Evolutionary conservation across 163 green algal genomes (phyloP), one percentile per base, ranked within the genome.

Genomic region (Volvox carteri): DNA sequence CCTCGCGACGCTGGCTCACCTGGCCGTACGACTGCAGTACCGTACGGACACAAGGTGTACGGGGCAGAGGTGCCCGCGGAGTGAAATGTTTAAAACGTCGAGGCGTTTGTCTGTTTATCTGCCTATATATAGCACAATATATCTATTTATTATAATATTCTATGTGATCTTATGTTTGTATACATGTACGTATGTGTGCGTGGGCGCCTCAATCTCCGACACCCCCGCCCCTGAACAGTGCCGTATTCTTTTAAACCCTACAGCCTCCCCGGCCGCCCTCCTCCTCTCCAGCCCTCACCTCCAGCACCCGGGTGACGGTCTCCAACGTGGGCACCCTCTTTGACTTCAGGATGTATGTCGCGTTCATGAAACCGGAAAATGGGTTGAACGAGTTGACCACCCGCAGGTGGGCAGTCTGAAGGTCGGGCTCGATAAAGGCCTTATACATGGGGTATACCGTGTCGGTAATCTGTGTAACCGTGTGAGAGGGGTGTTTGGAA

Each of bases 361-460:
- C 91, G 72, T 97, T 95, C 94, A 98, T 98, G 92, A 99, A 99
- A 33, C 98, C 98, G 2, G 95, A 96, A 85, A 99, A 99, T 41
- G 98, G 98, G 95, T 99, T 99, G 94, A 99, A 99, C 48, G 88
- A 96, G 94, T 99, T 99, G 92, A 97, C 92, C 56, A 99, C 97
- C 11, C 93, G 93, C 56, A 99, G 91, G 90, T 99, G 97, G 0
- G 97, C 97, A 4, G 92, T 95, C 72, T 96, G 94, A 18, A 99
- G 94, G 90, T 99, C 98, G 0, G 98, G 98, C 94, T 99, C 98
- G 48, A 99, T 99, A 94, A 97, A 99, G 19, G 97, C 95, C 93
- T 99, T 99, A 95, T 99, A 99, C 98, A 99, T 99, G n/a, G 98
- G 98, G 90, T 98, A 99, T 62, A 99, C 97, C 18, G 96, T 98